phyloP scores from a whole-genome alignment of 805 yeast species.

The Alloascoidea hylecoeti region DNA sequence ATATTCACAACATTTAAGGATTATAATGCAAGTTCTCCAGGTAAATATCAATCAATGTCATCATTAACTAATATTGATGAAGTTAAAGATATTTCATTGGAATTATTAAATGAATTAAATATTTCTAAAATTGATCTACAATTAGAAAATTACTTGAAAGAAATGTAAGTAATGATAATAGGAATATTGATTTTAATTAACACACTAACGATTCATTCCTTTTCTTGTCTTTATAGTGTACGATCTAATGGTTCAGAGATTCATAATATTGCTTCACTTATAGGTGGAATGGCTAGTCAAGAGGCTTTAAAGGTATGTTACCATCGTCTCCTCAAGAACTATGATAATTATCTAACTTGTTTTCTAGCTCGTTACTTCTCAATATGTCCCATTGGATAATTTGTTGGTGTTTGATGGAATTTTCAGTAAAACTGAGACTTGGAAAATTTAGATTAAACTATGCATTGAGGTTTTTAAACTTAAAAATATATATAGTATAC shows the following conservation, averaged over 20 bases:
- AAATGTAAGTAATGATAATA: slow-evolving; percentile 20
- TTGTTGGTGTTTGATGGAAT: slow-evolving; percentile 64
- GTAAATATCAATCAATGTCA: too few species aligned
- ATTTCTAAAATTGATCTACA: slow-evolving; percentile 9
- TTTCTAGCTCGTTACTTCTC: slow-evolving; percentile 41
- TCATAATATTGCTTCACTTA: slow-evolving; percentile 47
- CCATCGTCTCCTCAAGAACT: too few species aligned
- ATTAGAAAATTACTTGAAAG: slow-evolving; percentile 17
- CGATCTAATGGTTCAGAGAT: slow-evolving; percentile 26
- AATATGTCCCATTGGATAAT: slow-evolving; percentile 69
- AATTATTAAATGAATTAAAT: neutral
- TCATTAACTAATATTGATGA: neutral
- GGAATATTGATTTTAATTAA: slow-evolving; percentile 10
- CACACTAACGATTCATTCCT: slow-evolving; percentile 10
- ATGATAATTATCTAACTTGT: slow-evolving; percentile 1
- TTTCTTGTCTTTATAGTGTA: slow-evolving; percentile 6
- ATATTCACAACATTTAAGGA: neutral
- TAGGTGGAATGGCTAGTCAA: slow-evolving; percentile 82
- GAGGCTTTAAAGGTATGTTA: slow-evolving; percentile 52
- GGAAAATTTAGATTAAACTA: slow-evolving; percentile 13
- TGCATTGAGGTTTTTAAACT: too few species aligned
- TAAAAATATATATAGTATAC: too few species aligned
- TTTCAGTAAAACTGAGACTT: slow-evolving; percentile 31
- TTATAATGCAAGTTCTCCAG: neutral
- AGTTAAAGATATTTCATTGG: neutral